These are phyloP conservation scores for Clitocybe nebularis DNA, from an alignment of 1,284 basidiomycete species.

Conservation along the genomic window DNA sequence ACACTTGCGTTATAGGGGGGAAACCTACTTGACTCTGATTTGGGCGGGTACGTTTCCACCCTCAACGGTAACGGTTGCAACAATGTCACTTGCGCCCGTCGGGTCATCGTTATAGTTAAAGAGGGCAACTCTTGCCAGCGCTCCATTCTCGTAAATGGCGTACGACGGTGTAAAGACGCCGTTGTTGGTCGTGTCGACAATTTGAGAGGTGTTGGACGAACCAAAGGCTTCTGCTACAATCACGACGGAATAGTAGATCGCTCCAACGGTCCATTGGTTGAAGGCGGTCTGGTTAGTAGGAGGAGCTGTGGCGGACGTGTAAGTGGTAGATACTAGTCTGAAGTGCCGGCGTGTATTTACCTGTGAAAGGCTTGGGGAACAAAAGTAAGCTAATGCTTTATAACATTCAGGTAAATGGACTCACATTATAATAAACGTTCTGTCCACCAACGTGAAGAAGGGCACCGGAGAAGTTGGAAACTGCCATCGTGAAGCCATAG, in stretches of 20 bases:
- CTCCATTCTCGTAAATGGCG: conserved; percentile 65
- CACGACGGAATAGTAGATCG: conserved; percentile 66
- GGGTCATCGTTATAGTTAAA: conserved; percentile 68
- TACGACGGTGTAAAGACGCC: conserved; percentile 61
- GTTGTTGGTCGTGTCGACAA: conserved; percentile 58
- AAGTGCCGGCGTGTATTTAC: too few species aligned
- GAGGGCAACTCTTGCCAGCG: conserved; percentile 56
- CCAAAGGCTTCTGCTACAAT: conserved; percentile 68
- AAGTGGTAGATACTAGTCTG: too few species aligned
- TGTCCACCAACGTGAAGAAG: conserved; percentile 62
- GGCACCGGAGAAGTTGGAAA: conserved; percentile 52
- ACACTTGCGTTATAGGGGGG: too few species aligned
- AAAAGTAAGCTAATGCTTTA: neutral
- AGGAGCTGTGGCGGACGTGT: conserved; percentile 33
- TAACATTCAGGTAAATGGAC: conserved; percentile 20
- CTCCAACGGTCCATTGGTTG: conserved; percentile 59
- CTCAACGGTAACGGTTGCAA: conserved; percentile 41
- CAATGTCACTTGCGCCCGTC: conserved; percentile 48
- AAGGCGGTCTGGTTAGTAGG: conserved; percentile 56
- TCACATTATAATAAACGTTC: conserved; percentile 60
- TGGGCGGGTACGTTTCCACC: conserved; percentile 43
- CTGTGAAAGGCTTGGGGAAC: conserved; percentile 44
- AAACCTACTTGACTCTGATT: conserved; percentile 53
- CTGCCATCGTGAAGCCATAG: conserved; percentile 56
- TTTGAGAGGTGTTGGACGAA: conserved; percentile 50